phyloP scores from a whole-genome alignment of 225 moss, liverwort and hornwort genomes.

The Anthoceros angustus region DNA sequence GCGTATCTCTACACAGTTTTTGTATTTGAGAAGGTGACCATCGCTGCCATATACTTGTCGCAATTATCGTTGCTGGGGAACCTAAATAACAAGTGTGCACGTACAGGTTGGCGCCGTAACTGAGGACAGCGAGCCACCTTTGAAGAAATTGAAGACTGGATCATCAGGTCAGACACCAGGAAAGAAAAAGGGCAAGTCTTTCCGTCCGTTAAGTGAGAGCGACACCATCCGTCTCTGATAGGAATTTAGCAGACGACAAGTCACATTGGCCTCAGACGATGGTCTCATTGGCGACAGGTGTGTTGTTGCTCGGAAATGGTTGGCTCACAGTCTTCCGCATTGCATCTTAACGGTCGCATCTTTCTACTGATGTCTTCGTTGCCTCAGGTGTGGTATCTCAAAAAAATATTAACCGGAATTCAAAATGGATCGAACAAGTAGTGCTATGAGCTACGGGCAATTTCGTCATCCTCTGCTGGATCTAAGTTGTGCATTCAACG shows the following conservation, averaged over 20 bases:
- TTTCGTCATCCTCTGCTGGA: too few species aligned
- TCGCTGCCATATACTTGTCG: not conserved
- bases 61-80: not conserved
- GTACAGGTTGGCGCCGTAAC: not conserved
- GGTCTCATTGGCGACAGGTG: too few species aligned
- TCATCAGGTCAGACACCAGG: not conserved
- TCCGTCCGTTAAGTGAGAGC: not conserved
- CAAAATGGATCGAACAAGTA: too few species aligned
- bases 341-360: too few species aligned
- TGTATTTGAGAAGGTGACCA: conserved; percentile 52
- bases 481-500: too few species aligned
- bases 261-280: too few species aligned
- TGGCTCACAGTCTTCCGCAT: too few species aligned
- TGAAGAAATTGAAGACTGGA: not conserved
- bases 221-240: not conserved
- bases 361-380: too few species aligned
- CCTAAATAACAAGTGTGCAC: not conserved
- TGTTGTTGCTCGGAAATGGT: too few species aligned
- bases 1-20: conserved; percentile 84
- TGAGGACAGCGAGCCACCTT: not conserved
- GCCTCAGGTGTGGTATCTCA: too few species aligned
- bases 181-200: not conserved
- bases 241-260: not conserved
- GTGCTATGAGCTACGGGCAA: too few species aligned
- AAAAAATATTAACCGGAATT: too few species aligned